Conservation (phyloP, 2,329 filamentous ascomycete genomes). For the Colletotrichum sp. region DNA sequence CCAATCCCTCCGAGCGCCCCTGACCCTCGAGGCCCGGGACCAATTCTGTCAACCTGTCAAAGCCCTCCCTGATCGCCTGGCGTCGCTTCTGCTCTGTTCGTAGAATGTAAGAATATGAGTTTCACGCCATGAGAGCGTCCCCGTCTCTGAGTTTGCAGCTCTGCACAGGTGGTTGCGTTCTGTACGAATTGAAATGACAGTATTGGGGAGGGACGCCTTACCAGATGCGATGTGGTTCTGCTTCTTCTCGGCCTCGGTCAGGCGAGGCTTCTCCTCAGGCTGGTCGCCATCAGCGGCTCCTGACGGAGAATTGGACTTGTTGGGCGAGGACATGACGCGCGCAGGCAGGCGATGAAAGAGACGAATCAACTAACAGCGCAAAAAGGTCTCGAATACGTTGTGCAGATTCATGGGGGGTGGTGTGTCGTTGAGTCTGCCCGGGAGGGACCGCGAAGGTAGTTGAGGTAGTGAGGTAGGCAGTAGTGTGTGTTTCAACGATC, state of each 20-base stretch:
- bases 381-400: background rate
- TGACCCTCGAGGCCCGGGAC: constrained; percentile 85
- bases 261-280: constrained; percentile 53
- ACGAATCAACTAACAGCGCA: background rate
- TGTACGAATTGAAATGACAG: background rate
- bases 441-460: background rate
- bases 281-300: constrained; percentile 15
- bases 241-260: constrained; percentile 61
- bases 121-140: background rate
- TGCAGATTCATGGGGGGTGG: background rate
- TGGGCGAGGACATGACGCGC: constrained; percentile 20
- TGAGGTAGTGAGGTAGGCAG: background rate
- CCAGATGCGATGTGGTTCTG: constrained; percentile 61
- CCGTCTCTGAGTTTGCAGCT: too few species aligned
- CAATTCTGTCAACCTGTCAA: constrained; percentile 79
- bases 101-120: background rate
- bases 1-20: constrained; percentile 82
- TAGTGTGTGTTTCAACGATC: constrained; percentile 12
- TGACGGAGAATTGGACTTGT: constrained; percentile 21
- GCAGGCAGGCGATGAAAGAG: background rate
- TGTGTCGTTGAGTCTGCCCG: background rate
- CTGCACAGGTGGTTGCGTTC: background rate
- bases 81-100: constrained; percentile 48
- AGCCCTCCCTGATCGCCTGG: constrained; percentile 78
- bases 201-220: constrained; percentile 28